A percentile compares a stretch with the other conserved stretches of the same genome.
Conservation (phyloP, 1,139 yeast genomes). For the Pichia sp. region DNA sequence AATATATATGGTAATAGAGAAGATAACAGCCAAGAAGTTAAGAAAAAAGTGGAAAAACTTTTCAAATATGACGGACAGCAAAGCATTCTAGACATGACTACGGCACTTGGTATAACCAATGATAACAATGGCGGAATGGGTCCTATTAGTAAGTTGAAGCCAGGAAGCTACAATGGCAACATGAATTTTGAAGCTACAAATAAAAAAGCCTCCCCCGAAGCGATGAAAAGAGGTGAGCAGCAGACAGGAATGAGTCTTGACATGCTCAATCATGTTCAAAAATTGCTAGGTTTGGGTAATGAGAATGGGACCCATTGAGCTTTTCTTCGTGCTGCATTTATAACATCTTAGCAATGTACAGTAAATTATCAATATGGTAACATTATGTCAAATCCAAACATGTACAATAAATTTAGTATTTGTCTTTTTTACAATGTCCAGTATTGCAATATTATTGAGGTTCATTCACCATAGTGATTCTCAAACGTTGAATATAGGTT, state of each 20-base stretch:
- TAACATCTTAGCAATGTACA: not conserved
- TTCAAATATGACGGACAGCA: slow-evolving; percentile 12
- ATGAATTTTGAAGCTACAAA: not conserved
- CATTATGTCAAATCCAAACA: not conserved
- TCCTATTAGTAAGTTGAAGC: not conserved
- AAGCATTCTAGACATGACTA: slow-evolving; percentile 12
- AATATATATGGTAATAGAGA: not conserved
- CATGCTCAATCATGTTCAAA: slow-evolving; percentile 6
- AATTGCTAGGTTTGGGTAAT: slow-evolving; percentile 5
- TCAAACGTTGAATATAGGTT: too few relatives aligned
- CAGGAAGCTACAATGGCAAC: not conserved
- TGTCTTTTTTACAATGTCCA: not conserved
- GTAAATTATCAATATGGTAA: not conserved
- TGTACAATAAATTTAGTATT: not conserved
- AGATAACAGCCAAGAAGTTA: not conserved
- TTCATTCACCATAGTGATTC: too few relatives aligned
- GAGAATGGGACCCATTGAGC: slow-evolving; percentile 1
- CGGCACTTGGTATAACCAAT: slow-evolving; percentile 9
- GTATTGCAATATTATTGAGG: not conserved
- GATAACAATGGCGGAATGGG: not conserved
- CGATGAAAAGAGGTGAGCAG: not conserved
- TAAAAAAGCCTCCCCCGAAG: not conserved
- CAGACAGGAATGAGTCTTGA: not conserved
- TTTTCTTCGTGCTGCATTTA: not conserved
- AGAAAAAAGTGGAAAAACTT: slow-evolving; percentile 7